These are phyloP conservation scores for Bauhinia variegata DNA, from an alignment of 306 rosid genomes.

Conservation along the genomic window DNA sequence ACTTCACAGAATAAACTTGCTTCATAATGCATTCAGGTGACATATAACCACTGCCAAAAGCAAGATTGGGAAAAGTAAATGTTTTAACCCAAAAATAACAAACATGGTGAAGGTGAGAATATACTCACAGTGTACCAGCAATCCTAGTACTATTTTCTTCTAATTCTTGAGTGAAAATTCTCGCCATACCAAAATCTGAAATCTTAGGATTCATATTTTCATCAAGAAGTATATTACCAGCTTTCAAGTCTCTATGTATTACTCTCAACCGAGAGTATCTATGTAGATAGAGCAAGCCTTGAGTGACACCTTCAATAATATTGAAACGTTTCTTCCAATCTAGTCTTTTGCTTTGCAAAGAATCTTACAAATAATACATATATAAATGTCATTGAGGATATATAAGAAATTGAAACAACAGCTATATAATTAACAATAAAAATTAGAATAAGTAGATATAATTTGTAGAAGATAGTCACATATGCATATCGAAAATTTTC, in stretches of 20 bases:
- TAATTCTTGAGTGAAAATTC: slow-evolving; percentile 7
- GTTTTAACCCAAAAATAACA: no score
- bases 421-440: neutral
- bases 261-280: slow-evolving; percentile 11
- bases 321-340: slow-evolving; percentile 10
- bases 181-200: slow-evolving; percentile 19
- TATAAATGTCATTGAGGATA: neutral
- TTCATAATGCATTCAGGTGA: slow-evolving; percentile 4
- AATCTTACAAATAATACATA: neutral
- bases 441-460: no score
- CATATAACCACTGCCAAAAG: slow-evolving; percentile 16
- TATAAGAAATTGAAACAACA: no score
- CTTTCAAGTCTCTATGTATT: slow-evolving; percentile 24
- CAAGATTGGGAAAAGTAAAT: no score
- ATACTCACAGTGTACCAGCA: slow-evolving; percentile 15
- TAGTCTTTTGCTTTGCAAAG: neutral
- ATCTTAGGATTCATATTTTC: slow-evolving; percentile 17
- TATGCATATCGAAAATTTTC: neutral
- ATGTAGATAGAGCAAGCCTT: slow-evolving; percentile 28
- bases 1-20: neutral
- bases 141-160: slow-evolving; percentile 1
- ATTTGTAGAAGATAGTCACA: no score
- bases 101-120: no score
- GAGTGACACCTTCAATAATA: slow-evolving; percentile 21
- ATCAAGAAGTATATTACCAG: slow-evolving; percentile 29